Evolutionary conservation across 1,284 basidiomycete genomes (phyloP), one percentile per base, ranked within the genome.

Genomic region (Apiotrichum mycotoxinovorans): DNA sequence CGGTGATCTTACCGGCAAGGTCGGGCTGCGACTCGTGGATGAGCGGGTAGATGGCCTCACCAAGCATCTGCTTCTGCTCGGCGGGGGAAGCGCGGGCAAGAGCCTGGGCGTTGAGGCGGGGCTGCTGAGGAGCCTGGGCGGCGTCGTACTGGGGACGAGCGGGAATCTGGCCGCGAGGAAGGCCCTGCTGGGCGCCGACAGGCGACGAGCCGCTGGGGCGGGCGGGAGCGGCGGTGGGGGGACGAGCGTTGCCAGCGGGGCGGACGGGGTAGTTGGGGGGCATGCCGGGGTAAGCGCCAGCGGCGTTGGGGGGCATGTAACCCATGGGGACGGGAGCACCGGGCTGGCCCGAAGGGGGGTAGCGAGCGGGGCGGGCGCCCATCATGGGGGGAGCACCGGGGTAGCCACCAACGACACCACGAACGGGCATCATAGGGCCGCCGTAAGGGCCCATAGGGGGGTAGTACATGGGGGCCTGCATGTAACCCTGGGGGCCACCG

Each of bases 51-150:
- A 95, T 86, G 54, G 88, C 84, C 79, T 96, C 92, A 69, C 92
- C 92, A 56, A 96, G 83, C 87, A 93, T 90, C 79, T 96, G 93
- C 83, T 96, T 97, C 83, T 95, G 92, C 78, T 95, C 91, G 81
- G 87, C 84, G 48, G 90, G 87, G 48, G 84, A 82, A 22, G 87
- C 87, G 68, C 80, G 84, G 54, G 87, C 86, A 59, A 97, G 83
- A 27, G 85, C 68, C 55, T 79, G 78, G 33, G 80, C 76, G 62
- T 75, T 80, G 54, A 82, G 70, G 58, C 70, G 68, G 51, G 62
- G 60, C 46, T 67, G 63, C 38, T 67, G 62, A 50, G 62, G 49
- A 56, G 67, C 66, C 35, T 64, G 79, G 52, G 81, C 73, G 48
- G 83, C 66, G 44, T 81, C 82, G 68, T 87, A 73, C 25, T 71